Percentiles rank a stretch among this genome's conserved stretches.
Conservation (phyloP, 768 basidiomycete genomes). For the Russula lepida region DNA sequence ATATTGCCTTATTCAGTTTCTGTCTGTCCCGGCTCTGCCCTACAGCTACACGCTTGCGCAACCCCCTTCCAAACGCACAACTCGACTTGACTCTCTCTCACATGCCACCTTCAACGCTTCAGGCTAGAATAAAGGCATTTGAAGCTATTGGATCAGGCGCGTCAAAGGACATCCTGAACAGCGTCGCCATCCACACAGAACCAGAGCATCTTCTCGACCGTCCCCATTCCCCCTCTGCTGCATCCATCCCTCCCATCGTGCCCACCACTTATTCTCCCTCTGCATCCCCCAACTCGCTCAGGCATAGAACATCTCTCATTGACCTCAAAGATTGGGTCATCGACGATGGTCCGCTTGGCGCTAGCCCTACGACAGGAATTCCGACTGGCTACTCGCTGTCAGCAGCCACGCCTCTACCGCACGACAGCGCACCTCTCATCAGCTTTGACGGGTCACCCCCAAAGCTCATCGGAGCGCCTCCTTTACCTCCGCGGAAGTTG, state of each 20-base stretch:
- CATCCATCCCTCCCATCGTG: constrained; percentile 14
- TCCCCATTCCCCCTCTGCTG: constrained; percentile 7
- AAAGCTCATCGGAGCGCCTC: constrained; percentile 35
- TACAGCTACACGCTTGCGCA: neutral
- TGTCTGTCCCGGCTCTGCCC: neutral
- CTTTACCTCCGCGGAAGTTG: constrained; percentile 54
- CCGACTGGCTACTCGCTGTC: neutral
- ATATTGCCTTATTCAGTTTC: neutral
- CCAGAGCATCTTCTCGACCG: constrained; percentile 19
- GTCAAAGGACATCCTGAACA: constrained; percentile 12
- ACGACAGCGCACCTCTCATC: constrained; percentile 38
- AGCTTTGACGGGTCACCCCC: constrained; percentile 41
- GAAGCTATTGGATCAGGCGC: constrained; percentile 16
- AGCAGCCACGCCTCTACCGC: constrained; percentile 1
- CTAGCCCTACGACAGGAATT: neutral
- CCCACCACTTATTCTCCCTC: constrained; percentile 13
- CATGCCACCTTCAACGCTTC: constrained; percentile 18
- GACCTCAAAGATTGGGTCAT: constrained; percentile 66
- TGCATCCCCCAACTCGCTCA: constrained; percentile 10
- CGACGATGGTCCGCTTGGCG: constrained; percentile 40
- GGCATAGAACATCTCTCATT: constrained; percentile 45
- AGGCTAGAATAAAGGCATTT: constrained; percentile 21
- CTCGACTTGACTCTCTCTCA: neutral
- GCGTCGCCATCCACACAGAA: constrained; percentile 10
- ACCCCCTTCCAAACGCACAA: neutral